phyloP scores from a whole-genome alignment of 495 filamentous ascomycete genomes.

The Aspergillus sclerotioniger region DNA sequence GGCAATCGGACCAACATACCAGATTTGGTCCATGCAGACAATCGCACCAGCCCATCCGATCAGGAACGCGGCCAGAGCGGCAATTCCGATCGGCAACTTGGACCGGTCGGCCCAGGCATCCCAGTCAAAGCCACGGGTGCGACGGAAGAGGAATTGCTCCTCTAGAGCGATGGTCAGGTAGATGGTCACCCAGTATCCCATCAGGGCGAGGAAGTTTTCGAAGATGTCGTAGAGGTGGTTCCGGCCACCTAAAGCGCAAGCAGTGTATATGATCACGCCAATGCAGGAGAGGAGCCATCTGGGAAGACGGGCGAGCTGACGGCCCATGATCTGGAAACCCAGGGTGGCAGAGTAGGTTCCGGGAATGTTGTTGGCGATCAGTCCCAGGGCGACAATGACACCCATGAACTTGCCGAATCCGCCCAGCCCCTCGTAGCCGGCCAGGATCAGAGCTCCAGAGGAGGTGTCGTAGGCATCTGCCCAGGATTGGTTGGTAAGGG shows the following conservation, averaged over 20 bases:
- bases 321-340: slow-evolving; percentile 56
- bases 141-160: slow-evolving; percentile 53
- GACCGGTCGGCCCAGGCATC: slow-evolving; percentile 49
- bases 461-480: slow-evolving; percentile 50
- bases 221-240: slow-evolving; percentile 54
- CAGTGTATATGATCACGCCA: slow-evolving; percentile 51
- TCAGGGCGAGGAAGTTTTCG: slow-evolving; percentile 57
- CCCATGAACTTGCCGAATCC: slow-evolving; percentile 64
- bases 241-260: slow-evolving; percentile 53
- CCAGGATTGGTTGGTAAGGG: slow-evolving; percentile 48
- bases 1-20: slow-evolving; percentile 59
- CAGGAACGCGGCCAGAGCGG: slow-evolving; percentile 55
- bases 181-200: slow-evolving; percentile 60
- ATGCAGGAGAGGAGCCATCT: slow-evolving; percentile 51
- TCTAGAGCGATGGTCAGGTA: slow-evolving; percentile 52
- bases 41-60: slow-evolving; percentile 64
- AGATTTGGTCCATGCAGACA: slow-evolving; percentile 60
- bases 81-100: slow-evolving; percentile 55
- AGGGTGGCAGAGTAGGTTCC: slow-evolving; percentile 62
- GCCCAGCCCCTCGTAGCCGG: slow-evolving; percentile 53
- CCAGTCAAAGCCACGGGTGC: slow-evolving; percentile 53
- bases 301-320: slow-evolving; percentile 42
- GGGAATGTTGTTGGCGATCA: slow-evolving; percentile 64
- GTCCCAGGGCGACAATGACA: slow-evolving; percentile 60
- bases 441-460: slow-evolving; percentile 61